A percentile compares a stretch with the other conserved stretches of the same genome.
These are phyloP conservation scores for Oehlia diaphana DNA, from an alignment of 192 early-diverging fungal genomes.

Conservation along the genomic window DNA sequence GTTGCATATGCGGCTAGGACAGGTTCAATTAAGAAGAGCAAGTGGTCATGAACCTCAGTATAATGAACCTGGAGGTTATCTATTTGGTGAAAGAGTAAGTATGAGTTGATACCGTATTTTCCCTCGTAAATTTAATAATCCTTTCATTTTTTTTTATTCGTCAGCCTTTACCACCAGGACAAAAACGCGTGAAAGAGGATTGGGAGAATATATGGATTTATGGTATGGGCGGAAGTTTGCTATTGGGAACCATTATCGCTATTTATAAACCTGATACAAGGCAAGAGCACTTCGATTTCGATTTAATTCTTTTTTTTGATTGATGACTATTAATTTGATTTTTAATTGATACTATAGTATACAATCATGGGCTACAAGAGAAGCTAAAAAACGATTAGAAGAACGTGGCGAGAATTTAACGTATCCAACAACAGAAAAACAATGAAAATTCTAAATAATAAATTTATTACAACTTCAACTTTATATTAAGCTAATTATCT, in stretches of 20 bases:
- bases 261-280: slow-evolving; percentile 82
- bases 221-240: slow-evolving; percentile 62
- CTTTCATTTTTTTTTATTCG: not conserved
- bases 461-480: too few relatives aligned
- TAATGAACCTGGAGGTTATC: slow-evolving; percentile 74
- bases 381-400: slow-evolving; percentile 74
- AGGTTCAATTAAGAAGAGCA: slow-evolving; percentile 1
- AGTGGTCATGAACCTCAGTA: slow-evolving; percentile 45
- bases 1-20: not conserved
- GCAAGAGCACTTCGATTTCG: slow-evolving; percentile 39
- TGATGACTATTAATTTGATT: not conserved
- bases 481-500: not conserved
- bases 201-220: slow-evolving; percentile 71
- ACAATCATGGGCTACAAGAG: slow-evolving; percentile 70
- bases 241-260: slow-evolving; percentile 48
- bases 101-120: not conserved
- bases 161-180: slow-evolving; percentile 54
- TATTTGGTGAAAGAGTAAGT: slow-evolving; percentile 74
- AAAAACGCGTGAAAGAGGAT: slow-evolving; percentile 70
- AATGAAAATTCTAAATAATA: not conserved
- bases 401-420: slow-evolving; percentile 65
- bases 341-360: slow-evolving; percentile 43
- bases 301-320: not conserved
- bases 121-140: not conserved
- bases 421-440: slow-evolving; percentile 39